Conservation (phyloP, 1,284 basidiomycete genomes). For the Anthracocystis panici-leucophaei region DNA sequence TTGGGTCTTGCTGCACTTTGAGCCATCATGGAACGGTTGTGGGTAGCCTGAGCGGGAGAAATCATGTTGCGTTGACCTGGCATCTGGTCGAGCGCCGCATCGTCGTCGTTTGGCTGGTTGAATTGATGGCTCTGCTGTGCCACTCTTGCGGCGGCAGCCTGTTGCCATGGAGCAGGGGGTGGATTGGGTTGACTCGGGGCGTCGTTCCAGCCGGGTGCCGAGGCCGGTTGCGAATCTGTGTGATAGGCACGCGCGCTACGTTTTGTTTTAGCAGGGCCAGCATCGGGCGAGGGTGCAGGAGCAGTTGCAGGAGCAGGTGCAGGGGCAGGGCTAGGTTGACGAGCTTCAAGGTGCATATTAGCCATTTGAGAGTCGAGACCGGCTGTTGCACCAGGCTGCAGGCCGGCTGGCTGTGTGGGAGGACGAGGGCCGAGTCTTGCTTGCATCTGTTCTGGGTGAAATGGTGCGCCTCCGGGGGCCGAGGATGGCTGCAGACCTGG, state of each 20-base stretch:
- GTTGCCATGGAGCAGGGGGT: conserved; percentile 63
- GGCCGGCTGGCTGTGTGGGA: conserved; percentile 20
- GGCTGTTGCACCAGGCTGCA: conserved; percentile 20
- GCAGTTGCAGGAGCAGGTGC: conserved; percentile 27
- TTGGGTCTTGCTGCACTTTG: conserved; percentile 28
- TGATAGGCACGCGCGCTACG: conserved; percentile 69
- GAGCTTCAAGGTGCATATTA: conserved; percentile 40
- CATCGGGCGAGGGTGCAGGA: conserved; percentile 20
- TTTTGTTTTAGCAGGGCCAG: conserved; percentile 61
- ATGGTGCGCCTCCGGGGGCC: conserved; percentile 3
- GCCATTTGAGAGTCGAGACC: conserved; percentile 50
- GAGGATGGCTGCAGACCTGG: conserved; percentile 10
- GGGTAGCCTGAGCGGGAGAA: conserved; percentile 58
- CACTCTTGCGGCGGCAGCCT: conserved; percentile 60
- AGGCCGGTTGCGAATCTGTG: conserved; percentile 52
- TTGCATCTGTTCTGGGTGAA: conserved; percentile 24
- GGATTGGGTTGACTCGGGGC: conserved; percentile 58
- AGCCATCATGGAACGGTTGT: conserved; percentile 61
- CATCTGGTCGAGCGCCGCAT: conserved; percentile 66
- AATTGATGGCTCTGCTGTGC: conserved; percentile 50
- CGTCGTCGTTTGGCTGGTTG: conserved; percentile 31
- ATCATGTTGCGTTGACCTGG: conserved; percentile 66
- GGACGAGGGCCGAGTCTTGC: conserved; percentile 45
- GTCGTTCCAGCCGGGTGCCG: conserved; percentile 62
- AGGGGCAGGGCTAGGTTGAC: conserved; percentile 33